These are phyloP conservation scores for Aspergillus baeticus DNA, from an alignment of 495 filamentous ascomycete species.

Conservation along the genomic window DNA sequence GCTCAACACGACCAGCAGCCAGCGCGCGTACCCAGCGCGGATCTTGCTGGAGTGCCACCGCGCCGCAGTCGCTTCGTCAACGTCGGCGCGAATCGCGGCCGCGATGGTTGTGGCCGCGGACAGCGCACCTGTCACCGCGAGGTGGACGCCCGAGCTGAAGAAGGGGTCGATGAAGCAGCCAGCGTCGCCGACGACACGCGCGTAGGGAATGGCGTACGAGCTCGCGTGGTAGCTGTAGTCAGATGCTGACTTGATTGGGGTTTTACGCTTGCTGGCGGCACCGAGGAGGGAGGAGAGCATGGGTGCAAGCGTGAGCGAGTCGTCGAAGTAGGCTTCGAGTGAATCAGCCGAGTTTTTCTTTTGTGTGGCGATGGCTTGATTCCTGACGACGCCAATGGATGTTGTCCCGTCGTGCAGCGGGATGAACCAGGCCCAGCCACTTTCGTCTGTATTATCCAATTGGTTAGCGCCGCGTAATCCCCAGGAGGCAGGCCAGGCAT, in stretches of 20 bases:
- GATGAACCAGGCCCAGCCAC: constrained; percentile 47
- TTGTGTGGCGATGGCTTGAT: constrained; percentile 27
- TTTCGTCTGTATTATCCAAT: constrained; percentile 24
- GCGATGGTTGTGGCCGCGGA: neutral
- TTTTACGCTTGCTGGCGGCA: too few species aligned
- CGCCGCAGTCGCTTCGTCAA: neutral
- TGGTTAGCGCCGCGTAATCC: neutral
- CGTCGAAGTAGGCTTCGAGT: too few species aligned
- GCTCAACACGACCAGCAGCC: neutral
- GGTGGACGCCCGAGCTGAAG: neutral
- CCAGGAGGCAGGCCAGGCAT: neutral
- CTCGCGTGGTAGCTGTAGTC: neutral
- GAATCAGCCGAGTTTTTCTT: constrained; percentile 12
- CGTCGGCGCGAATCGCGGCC: neutral
- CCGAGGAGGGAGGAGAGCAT: too few species aligned
- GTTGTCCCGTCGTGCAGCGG: constrained; percentile 44
- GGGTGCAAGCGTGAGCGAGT: too few species aligned
- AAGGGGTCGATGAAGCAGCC: neutral
- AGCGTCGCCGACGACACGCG: neutral
- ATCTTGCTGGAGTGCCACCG: neutral
- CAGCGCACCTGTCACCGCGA: neutral
- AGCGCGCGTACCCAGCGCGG: neutral
- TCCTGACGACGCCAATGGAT: constrained; percentile 41
- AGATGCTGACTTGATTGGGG: neutral
- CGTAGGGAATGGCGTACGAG: neutral